phyloP scores from a whole-genome alignment of 331 rosid species.

The Malus hybrid region DNA sequence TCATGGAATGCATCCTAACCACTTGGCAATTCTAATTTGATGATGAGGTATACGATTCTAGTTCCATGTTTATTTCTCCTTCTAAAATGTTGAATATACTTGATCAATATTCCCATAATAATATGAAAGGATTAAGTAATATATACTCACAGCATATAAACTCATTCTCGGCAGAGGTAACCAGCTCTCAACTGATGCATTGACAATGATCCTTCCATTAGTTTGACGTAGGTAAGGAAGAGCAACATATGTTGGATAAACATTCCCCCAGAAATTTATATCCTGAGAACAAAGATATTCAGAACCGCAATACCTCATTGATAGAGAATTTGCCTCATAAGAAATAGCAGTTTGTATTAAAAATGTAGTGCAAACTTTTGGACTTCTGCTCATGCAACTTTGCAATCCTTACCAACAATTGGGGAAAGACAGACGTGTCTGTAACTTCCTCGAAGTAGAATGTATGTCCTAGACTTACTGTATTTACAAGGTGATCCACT shows the following conservation, averaged over 20 bases:
- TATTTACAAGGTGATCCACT: conserved; percentile 86
- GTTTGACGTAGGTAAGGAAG: conserved; percentile 69
- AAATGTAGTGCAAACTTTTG: not conserved
- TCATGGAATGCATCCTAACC: not conserved
- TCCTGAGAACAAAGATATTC: conserved; percentile 36
- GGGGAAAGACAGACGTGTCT: conserved; percentile 76
- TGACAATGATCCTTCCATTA: conserved; percentile 65
- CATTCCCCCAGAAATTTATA: conserved; percentile 84
- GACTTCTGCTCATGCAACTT: not conserved
- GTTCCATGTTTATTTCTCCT: not conserved
- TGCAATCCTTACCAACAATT: conserved; percentile 47
- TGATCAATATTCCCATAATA: not conserved
- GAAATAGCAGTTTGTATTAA: not conserved
- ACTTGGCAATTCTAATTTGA: not conserved
- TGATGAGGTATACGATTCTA: not conserved
- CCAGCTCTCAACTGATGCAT: conserved; percentile 80
- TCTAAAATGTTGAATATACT: not conserved
- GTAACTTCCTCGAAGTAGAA: conserved; percentile 85
- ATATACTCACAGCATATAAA: conserved; percentile 61
- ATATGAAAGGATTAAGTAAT: not conserved
- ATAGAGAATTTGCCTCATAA: not conserved
- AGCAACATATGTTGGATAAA: conserved; percentile 75
- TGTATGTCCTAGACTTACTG: conserved; percentile 87
- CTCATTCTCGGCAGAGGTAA: conserved; percentile 91
- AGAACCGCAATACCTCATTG: not conserved